Conservation (phyloP, 106 monocot genomes). For the Allium cepa region DNA sequence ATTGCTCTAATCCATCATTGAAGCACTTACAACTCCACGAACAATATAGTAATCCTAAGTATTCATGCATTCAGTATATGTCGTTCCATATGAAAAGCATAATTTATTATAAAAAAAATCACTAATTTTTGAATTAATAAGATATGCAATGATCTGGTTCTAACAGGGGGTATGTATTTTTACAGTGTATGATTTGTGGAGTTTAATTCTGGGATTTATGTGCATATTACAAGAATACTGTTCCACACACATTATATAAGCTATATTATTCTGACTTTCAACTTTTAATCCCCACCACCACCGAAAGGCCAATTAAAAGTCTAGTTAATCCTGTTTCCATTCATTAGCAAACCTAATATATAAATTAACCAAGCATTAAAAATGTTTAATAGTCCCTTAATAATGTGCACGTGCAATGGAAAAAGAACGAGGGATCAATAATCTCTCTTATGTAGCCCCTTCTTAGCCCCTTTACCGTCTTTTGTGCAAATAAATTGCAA, state of each 20-base stretch:
- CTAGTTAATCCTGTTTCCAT: too few relatives aligned
- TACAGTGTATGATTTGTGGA: not conserved
- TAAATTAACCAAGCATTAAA: not conserved
- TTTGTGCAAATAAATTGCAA: too few relatives aligned
- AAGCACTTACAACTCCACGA: too few relatives aligned
- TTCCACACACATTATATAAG: not conserved
- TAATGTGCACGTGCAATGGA: too few relatives aligned
- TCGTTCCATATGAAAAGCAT: too few relatives aligned
- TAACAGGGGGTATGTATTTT: not conserved
- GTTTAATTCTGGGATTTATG: not conserved
- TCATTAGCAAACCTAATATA: not conserved
- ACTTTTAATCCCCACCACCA: conserved; percentile 1
- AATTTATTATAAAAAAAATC: too few relatives aligned
- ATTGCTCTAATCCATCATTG: too few relatives aligned
- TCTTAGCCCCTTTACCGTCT: too few relatives aligned
- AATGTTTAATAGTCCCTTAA: not conserved
- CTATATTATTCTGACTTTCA: not conserved
- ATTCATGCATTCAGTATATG: too few relatives aligned
- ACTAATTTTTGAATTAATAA: too few relatives aligned
- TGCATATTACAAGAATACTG: not conserved
- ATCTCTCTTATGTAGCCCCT: not conserved
- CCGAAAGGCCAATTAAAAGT: not conserved
- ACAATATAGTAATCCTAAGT: too few relatives aligned
- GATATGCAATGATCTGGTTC: not conserved
- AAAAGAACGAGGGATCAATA: not conserved